Conservation (phyloP, 768 basidiomycete species). For the Amyloporia xantha region DNA sequence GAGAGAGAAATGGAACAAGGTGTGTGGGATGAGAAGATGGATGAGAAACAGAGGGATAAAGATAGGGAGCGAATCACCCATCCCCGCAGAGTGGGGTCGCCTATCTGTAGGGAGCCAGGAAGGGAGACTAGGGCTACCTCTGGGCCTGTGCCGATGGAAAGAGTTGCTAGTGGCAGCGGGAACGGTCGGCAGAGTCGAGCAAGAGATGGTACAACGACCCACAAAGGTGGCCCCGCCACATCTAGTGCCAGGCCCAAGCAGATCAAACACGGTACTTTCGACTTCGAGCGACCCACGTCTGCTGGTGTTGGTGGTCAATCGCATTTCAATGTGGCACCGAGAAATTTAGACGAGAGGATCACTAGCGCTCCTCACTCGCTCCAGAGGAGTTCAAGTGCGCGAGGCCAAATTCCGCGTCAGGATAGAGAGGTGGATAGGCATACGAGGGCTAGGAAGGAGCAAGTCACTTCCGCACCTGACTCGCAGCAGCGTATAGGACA, state of each 20-base stretch:
- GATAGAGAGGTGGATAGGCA: not conserved
- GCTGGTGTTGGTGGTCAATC: conserved; percentile 9
- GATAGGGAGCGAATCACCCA: conserved; percentile 21
- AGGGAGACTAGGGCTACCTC: conserved; percentile 15
- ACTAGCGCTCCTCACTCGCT: conserved; percentile 5
- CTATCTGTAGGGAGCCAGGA: conserved; percentile 16
- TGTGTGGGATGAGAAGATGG: conserved; percentile 6
- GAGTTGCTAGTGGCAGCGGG: conserved; percentile 20
- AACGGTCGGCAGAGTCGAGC: conserved; percentile 16
- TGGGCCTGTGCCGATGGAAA: conserved; percentile 20
- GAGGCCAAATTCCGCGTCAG: not conserved
- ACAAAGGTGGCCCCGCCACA: not conserved
- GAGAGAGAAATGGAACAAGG: conserved; percentile 6
- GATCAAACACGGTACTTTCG: conserved; percentile 67
- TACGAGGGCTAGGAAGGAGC: not conserved
- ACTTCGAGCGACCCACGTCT: conserved; percentile 62
- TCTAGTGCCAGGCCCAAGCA: conserved; percentile 19
- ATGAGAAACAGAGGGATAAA: conserved; percentile 12
- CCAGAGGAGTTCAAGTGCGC: conserved; percentile 17
- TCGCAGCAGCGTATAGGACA: not conserved
- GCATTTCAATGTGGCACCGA: not conserved
- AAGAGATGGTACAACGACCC: conserved; percentile 9
- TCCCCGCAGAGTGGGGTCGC: conserved; percentile 20
- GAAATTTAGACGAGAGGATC: not conserved
- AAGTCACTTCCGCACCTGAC: not conserved